Conservation (phyloP, 768 basidiomycete species). For the Megacollybia marginata region DNA sequence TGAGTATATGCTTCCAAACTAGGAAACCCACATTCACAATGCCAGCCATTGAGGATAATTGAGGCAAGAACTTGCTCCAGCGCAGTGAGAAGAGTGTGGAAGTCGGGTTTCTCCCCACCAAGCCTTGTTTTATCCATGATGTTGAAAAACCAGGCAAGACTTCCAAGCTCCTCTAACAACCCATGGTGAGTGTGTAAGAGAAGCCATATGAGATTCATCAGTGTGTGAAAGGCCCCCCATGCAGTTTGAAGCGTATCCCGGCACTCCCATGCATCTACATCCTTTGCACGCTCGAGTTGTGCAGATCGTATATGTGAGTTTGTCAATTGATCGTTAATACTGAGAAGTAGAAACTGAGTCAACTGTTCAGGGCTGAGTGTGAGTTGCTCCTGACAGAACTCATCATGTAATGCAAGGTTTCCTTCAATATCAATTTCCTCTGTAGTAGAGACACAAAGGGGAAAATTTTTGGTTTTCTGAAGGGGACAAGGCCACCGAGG, state of each 20-base stretch:
- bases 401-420: slow-evolving; percentile 4
- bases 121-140: slow-evolving; percentile 9
- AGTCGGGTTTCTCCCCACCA: slow-evolving; percentile 11
- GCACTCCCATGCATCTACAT: slow-evolving; percentile 3
- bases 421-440: slow-evolving; percentile 6
- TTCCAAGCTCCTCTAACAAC: slow-evolving; percentile 1
- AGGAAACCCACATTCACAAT: slow-evolving; percentile 1
- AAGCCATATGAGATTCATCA: slow-evolving; percentile 12
- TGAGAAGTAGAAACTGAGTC: neutral
- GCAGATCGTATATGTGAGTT: slow-evolving; percentile 4
- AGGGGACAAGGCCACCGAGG: slow-evolving; percentile 1
- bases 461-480: slow-evolving; percentile 1
- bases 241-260: slow-evolving; percentile 6
- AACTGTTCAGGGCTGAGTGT: slow-evolving; percentile 1
- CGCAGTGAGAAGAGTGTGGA: slow-evolving; percentile 10
- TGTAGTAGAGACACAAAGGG: slow-evolving; percentile 4
- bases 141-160: slow-evolving; percentile 9
- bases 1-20: slow-evolving; percentile 1
- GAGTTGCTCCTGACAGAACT: slow-evolving; percentile 7
- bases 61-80: slow-evolving; percentile 9
- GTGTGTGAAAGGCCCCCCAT: slow-evolving; percentile 10
- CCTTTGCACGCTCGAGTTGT: neutral
- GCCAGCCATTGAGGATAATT: slow-evolving; percentile 8
- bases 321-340: slow-evolving; percentile 6
- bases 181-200: slow-evolving; percentile 10